Conservation (phyloP, 1,284 basidiomycete genomes). For the Tranzscheliella williamsii region DNA sequence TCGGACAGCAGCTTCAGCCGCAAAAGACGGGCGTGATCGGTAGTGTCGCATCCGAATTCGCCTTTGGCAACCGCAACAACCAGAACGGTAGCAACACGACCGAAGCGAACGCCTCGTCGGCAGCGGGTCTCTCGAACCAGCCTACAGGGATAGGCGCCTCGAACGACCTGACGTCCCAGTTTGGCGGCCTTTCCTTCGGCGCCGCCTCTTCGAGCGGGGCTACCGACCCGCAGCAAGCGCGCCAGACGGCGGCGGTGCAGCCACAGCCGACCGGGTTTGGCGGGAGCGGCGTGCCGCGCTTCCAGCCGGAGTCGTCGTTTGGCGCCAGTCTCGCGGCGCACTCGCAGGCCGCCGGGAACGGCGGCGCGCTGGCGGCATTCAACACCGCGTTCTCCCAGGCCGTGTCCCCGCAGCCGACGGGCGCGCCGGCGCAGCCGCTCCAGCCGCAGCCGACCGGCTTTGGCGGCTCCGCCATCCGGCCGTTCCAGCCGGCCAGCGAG, state of each 20-base stretch:
- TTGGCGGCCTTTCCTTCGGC: conserved; percentile 34
- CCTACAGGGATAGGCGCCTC: too few species aligned
- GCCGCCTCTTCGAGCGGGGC: not conserved
- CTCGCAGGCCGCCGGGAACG: conserved; percentile 6
- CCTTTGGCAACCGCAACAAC: conserved; percentile 24
- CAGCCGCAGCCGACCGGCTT: conserved; percentile 46
- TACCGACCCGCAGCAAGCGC: not conserved
- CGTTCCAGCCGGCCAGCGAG: conserved; percentile 52
- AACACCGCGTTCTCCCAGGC: not conserved
- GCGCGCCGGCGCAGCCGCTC: conserved; percentile 21
- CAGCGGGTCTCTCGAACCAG: not conserved
- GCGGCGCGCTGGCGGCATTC: conserved; percentile 8
- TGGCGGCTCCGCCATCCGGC: conserved; percentile 43
- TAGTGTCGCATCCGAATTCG: conserved; percentile 61
- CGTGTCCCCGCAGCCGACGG: conserved; percentile 32
- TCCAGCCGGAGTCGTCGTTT: conserved; percentile 48
- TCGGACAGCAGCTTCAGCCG: conserved; percentile 27
- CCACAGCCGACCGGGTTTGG: conserved; percentile 49
- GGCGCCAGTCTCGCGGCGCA: conserved; percentile 34
- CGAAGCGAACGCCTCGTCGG: too few species aligned
- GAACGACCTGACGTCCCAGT: conserved; percentile 13
- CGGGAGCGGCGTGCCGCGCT: conserved; percentile 31
- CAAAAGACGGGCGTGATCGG: conserved; percentile 60
- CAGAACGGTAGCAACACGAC: conserved; percentile 2
- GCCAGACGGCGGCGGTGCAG: conserved; percentile 8